Base-by-base conservation (phyloP, 257 asterid genomes). In the Eustoma russellianum region DNA sequence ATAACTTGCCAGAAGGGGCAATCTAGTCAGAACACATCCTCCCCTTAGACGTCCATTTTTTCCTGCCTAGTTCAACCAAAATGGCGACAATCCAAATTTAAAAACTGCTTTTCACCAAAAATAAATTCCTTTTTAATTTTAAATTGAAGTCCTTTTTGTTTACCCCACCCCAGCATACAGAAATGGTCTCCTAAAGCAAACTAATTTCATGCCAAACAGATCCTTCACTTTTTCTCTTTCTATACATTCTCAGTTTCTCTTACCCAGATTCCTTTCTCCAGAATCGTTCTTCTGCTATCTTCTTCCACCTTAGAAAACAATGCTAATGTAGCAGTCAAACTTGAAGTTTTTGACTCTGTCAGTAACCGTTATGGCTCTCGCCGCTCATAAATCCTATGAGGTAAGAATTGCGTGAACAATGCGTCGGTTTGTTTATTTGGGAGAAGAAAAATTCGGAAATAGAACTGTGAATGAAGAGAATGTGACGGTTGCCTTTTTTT, bases 351-450 rank as follows among this genome's bases (percentile, higher is more conserved):
- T 40, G 45, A 49, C 28, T 35, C 34, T 14, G 30, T 49, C 41
- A 28, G 7, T 58, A 64, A 72, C 77, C 62, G 75, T 72, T 61
- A 33, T 59, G 30, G 3, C 66, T 38, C 46, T 61, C 61, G 46
- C 48, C 46, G 57, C 65, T 53, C 50, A 33, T 38, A 33, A 8
- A 19, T 40, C 56, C 16, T 10, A 15, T 38, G 41, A 54, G 59
- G 46, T 38, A 34, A 9, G 48, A 8, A 38, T 52, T 33, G 17
- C n/a, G 59, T 54, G 12, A 54, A 54, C 30, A 53, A 9, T 38
- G 59, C 48, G 59, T 54, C 48, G 9, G n/a, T 7, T 7, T 2
- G 43, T 34, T 54, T 35, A 16, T 54, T 16, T 54, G 17, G 9
- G 16, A n/a, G n/a, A n/a, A n/a, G 59, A 38, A 38, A 34, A 53